Conservation (phyloP, 129 eudicot species). For the sunflower (Helianthus annuus) region HanXRQr2.0-SUNRISE NC_035448.2:2187729-2188228, state of each 20-base stretch:
- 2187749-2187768: no score
- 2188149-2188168: slow-evolving; percentile 71
- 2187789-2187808: no score
- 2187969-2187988: slow-evolving; percentile 42
- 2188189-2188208: slow-evolving; percentile 48
- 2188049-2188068: slow-evolving; percentile 57
- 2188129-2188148: slow-evolving; percentile 25
- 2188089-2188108: slow-evolving; percentile 16
- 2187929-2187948: slow-evolving; percentile 71
- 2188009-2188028: slow-evolving; percentile 36
- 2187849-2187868: slow-evolving; percentile 73
- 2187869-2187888: slow-evolving; percentile 53
- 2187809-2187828: slow-evolving; percentile 7
- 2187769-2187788: no score
- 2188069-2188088: slow-evolving; percentile 28
- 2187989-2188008: slow-evolving; percentile 30
- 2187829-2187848: slow-evolving; percentile 78
- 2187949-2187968: slow-evolving; percentile 60
- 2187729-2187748: no score
- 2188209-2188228: slow-evolving; percentile 50
- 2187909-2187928: slow-evolving; percentile 66
- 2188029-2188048: slow-evolving; percentile 50
- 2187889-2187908: slow-evolving; percentile 52
- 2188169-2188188: slow-evolving; percentile 64
- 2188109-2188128: slow-evolving; percentile 28